Percentiles rank a stretch among this genome's conserved stretches.
phyloP scores from a whole-genome alignment of 306 rosid species.

The Lupinus albus region DNA sequence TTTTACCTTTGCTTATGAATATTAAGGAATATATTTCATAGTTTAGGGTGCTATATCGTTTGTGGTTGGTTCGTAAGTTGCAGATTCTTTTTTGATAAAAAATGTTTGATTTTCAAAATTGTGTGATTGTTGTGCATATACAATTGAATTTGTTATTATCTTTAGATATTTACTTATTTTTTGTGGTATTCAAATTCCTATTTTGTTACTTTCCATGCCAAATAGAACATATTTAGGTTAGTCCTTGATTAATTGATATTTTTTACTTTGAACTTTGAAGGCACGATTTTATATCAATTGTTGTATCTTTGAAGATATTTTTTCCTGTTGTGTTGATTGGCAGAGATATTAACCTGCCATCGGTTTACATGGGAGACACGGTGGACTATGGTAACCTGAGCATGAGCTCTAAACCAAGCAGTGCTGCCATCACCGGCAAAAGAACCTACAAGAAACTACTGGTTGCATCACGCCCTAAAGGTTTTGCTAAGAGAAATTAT shows the following conservation, averaged over 20 bases:
- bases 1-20: background rate
- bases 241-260: background rate
- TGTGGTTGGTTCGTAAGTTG: background rate
- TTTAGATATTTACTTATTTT: background rate
- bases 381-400: conserved; percentile 40
- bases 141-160: background rate
- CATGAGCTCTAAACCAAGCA: conserved; percentile 45
- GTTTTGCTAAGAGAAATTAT: conserved; percentile 45
- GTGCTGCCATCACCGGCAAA: conserved; percentile 43
- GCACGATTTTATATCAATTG: conserved; percentile 11
- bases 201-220: background rate
- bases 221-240: background rate
- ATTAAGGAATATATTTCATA: background rate
- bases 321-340: conserved; percentile 6
- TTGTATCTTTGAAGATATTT: conserved; percentile 30
- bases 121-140: background rate
- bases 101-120: background rate
- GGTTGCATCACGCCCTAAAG: conserved; percentile 59
- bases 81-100: background rate
- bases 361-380: conserved; percentile 61
- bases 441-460: conserved; percentile 40
- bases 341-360: conserved; percentile 31
- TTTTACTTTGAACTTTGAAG: conserved; percentile 10
- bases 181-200: too few species aligned
- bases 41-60: background rate